Base-by-base conservation (phyloP, 257 asterid genomes). In the Solanum paucissectum region DNA sequence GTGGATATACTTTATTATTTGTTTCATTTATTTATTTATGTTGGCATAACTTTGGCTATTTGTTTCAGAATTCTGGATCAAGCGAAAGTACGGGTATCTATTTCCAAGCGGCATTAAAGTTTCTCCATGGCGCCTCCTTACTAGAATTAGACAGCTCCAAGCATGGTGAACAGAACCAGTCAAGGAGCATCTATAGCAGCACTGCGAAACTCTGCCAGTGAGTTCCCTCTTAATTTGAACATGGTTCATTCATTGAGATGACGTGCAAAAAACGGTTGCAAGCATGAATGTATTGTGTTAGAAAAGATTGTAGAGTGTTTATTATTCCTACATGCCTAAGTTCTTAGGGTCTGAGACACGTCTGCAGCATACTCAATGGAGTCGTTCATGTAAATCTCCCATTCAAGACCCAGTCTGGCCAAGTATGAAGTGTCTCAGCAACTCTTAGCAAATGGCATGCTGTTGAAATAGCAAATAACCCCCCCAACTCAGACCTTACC, bases 181-280 rank as follows among this genome's bases (percentile, higher is more conserved):
- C 99, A 68, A 84, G 91, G 90, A 95, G 95, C 73, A 93, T 98
- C 86, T 96, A 98, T 86, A 93, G 98, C 88, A 94, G 95, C 94
- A 98, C 99, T 13, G 99, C 99, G 83, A 95, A 96, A 89, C 95
- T 98, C 87, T 96, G 98, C 98, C 98, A 93, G 99, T 98, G 92
- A 92, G 99, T 92, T 87, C 64, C 49, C 66, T 81, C 27, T 46
- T 27, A 49, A 49, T 37, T 18, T 82, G 44, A 18, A 82, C 20
- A 49, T 16, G 66, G 66, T 49, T 82, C 69, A 82, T 82, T 82
- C 44, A 32, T 49, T 82, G 69, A 82, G 71, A 52, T 23, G 84
- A 32, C 44, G 9, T 32, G 71, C 86, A 49, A 49, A 82, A 32
- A 29, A 16, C 27, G 34, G 71, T 32, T 49, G 86, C 46, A 82